Evolutionary conservation across 768 basidiomycete genomes (phyloP), one percentile per base, ranked within the genome.

Genomic region (Trametes maxima): DNA sequence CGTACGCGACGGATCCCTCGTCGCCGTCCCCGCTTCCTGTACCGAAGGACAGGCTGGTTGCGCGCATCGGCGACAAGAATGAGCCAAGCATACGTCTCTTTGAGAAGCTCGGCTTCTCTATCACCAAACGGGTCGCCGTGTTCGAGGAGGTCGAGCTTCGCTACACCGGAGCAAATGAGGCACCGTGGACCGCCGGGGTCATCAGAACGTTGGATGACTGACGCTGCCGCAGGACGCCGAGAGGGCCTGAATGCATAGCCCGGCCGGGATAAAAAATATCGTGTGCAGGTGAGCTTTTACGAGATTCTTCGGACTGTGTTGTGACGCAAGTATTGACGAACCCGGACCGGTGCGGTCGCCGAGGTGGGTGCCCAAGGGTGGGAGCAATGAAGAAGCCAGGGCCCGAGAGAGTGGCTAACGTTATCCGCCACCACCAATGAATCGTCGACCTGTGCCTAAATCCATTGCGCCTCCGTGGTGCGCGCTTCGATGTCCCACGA

Each of bases 101-200:
- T 67, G 75, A 82, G 67, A 83, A 82, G 63, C 81, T 97, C 0
- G 94, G 92, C 0, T 97, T 97, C 68, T 70, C 69, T 17, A 75
- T 89, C 37, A 85, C 83, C 11, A 90, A 89, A 69, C 74, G 76
- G 12, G 86, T 88, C 16, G 81, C 86, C 51, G 87, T 92, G 11
- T 98, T 95, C 65, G 77, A 82, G 37, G 93, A 98, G 74, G 82
- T 92, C 16, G 94, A 96, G 76, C 82, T 97, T 85, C 82, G 89
- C 25, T 73, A 68, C 60, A 50, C 48, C 49, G 53, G 44, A 6
- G 45, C 45, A 19, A 60, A 47, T 16, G 21, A n/a, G 35, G 60
- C 35, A 44, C 50, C 28, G 22, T 68, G 67, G 71, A 45, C 36
- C 55, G 53, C 42, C 5, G 69, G 68, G 12, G 54, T 50, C 43